These are phyloP conservation scores for Neophaeococcomyces aloes DNA, from an alignment of 2,329 filamentous ascomycete species.

Conservation along the genomic window DNA sequence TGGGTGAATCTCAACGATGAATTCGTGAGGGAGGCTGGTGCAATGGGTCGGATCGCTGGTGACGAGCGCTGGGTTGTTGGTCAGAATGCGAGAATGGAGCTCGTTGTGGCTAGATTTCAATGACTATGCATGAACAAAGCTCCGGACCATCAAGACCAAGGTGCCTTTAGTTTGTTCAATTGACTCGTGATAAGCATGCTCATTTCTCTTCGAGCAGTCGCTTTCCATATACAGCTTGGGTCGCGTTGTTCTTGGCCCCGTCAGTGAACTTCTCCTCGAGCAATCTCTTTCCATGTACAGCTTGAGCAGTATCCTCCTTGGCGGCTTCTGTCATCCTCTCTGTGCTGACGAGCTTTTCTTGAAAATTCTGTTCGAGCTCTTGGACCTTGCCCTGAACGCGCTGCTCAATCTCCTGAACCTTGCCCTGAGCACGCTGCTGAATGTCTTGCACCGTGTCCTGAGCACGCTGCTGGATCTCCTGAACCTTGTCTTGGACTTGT, in stretches of 20 bases:
- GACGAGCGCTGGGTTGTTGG: slow-evolving; percentile 54
- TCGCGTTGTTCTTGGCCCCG: background rate
- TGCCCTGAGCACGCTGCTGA: too few relatives aligned
- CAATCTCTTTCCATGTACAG: slow-evolving; percentile 2
- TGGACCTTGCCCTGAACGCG: slow-evolving; percentile 10
- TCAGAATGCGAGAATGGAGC: slow-evolving; percentile 41
- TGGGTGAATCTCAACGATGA: slow-evolving; percentile 22
- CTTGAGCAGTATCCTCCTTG: slow-evolving; percentile 7
- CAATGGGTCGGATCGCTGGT: slow-evolving; percentile 45
- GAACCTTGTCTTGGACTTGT: too few relatives aligned
- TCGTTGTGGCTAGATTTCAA: slow-evolving; percentile 45
- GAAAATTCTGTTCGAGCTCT: slow-evolving; percentile 12
- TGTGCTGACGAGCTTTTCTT: slow-evolving; percentile 9
- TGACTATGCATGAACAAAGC: background rate
- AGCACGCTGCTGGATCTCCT: too few relatives aligned
- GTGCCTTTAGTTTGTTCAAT: background rate
- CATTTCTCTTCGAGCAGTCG: slow-evolving; percentile 2
- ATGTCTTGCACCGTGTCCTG: too few relatives aligned
- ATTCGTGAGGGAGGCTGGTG: slow-evolving; percentile 41
- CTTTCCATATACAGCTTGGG: too few relatives aligned
- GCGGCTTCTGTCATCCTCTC: background rate
- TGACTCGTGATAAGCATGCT: too few relatives aligned
- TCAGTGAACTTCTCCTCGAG: slow-evolving; percentile 3
- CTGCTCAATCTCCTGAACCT: too few relatives aligned
- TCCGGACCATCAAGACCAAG: background rate